Evolutionary conservation across 805 yeast species (phyloP).

Genomic region (Saturnispora sanitii): DNA sequence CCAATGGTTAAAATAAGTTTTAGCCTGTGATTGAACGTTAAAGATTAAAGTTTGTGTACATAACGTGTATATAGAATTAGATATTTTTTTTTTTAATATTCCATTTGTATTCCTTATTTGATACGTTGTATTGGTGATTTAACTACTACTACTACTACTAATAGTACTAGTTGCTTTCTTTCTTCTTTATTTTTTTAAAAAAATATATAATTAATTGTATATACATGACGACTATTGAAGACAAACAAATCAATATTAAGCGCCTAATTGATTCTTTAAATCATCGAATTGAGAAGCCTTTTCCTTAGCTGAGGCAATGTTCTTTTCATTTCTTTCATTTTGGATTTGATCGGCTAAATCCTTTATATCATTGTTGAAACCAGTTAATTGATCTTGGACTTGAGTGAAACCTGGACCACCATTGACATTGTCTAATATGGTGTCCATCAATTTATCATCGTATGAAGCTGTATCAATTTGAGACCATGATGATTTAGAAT

Average conservation of each 20-base stretch:
- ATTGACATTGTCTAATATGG: conserved; percentile 24
- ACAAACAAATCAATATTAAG: background rate
- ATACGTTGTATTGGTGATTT: too few species aligned
- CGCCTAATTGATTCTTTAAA: conserved; percentile 3
- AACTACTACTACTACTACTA: too few species aligned
- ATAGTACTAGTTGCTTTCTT: background rate
- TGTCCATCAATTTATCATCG: conserved; percentile 21
- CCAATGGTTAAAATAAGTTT: conserved; percentile 34
- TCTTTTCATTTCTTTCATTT: conserved; percentile 16
- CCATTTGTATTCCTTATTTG: too few species aligned
- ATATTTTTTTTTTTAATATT: too few species aligned
- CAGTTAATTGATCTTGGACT: conserved; percentile 25
- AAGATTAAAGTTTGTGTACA: too few species aligned
- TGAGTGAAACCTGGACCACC: conserved; percentile 26
- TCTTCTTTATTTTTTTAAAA: background rate
- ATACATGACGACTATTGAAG: background rate
- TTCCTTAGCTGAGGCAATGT: conserved; percentile 19
- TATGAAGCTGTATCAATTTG: conserved; percentile 16
- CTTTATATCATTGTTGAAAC: conserved; percentile 19
- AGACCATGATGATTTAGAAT: conserved; percentile 13
- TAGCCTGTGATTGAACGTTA: too few species aligned
- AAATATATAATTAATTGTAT: background rate
- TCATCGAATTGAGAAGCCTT: conserved; percentile 11
- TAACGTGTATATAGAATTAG: too few species aligned
- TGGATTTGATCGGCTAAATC: conserved; percentile 18